Base-by-base conservation (phyloP, 768 basidiomycete genomes). In the Hirschioporus abietinus region DNA sequence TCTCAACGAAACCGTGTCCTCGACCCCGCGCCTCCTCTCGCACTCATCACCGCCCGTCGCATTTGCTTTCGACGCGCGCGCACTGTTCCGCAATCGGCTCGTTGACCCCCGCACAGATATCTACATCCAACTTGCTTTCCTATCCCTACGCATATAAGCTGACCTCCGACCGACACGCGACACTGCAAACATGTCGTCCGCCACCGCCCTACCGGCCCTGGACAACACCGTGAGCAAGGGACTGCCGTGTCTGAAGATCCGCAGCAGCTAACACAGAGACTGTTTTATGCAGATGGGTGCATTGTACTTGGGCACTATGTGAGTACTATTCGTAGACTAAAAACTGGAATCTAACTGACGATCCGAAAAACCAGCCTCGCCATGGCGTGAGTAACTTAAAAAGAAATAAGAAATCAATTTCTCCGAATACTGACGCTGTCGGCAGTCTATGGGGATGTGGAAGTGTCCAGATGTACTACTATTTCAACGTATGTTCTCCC, bases 401-500 rank as follows among this genome's bases (percentile, higher is more conserved):
- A 25, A 12, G 7, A n/a, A 12, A 5, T 23, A 8, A 25, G 60
- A 12, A 6, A 1, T 34, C 3, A 25, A 23, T 34, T 61, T 34
- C 23, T 5, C 9, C 30, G 3, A 24, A 61, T 25, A 61, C 60
- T 61, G 12, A 61, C 23, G 25, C 17, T 18, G 15, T 24, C 42
- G 12, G 42, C 42, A 61, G 60, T 25, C 30, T 61, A 61, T 61
- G 60, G 60, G 60, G 60, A 61, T 12, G 15, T 34, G 60, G 60
- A 15, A 6, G 15, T 15, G 60, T 61, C 25, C 60, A 61, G 18
- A 34, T 61, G 60, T 61, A 61, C 18, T 61, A 61, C 17, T 61
- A 61, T 18, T 61, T 61, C 60, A 61, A 61, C 60, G 60, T 61
- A 17, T 23, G 60, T 34, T 34, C 60, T 61, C 30, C 30, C 30